These are phyloP conservation scores for Carallia pectinifolia DNA, from an alignment of 345 rosid species.

Conservation along the genomic window DNA sequence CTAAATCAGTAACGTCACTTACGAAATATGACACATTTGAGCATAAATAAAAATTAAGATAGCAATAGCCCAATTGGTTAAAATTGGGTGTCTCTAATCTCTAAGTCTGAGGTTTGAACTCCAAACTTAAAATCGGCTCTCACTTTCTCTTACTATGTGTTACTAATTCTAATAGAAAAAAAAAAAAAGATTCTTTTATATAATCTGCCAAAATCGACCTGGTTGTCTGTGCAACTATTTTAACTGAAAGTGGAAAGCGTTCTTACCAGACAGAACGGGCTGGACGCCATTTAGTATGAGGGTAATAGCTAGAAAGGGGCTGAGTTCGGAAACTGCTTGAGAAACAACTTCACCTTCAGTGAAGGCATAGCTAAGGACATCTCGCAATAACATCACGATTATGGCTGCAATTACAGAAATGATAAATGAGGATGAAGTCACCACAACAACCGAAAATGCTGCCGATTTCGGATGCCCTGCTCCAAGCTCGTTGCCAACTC, in stretches of 20 bases:
- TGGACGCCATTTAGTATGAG: conserved; percentile 51
- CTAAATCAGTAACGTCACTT: not conserved
- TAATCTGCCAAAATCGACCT: too few relatives aligned
- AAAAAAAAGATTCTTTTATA: not conserved
- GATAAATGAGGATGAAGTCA: conserved; percentile 41
- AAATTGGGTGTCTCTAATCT: too few relatives aligned
- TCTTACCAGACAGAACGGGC: conserved; percentile 66
- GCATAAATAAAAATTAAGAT: not conserved
- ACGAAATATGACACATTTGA: not conserved
- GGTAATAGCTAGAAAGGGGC: conserved; percentile 53
- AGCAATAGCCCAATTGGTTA: too few relatives aligned
- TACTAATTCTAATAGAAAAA: too few relatives aligned
- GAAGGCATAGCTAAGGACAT: conserved; percentile 57
- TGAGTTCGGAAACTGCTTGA: conserved; percentile 48
- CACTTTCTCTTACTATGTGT: too few relatives aligned
- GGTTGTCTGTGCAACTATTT: too few relatives aligned
- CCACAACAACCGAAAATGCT: conserved; percentile 43
- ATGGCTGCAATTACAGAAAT: conserved; percentile 45
- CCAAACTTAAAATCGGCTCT: too few relatives aligned
- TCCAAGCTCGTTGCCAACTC: conserved; percentile 73
- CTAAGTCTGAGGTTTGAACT: too few relatives aligned
- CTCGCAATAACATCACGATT: conserved; percentile 38
- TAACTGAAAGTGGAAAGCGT: not conserved
- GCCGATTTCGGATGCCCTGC: conserved; percentile 72
- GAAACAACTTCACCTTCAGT: conserved; percentile 55